These are phyloP conservation scores for Leishmania aethiopica DNA, from an alignment of 208 protist genomes.

Conservation along the genomic window DNA sequence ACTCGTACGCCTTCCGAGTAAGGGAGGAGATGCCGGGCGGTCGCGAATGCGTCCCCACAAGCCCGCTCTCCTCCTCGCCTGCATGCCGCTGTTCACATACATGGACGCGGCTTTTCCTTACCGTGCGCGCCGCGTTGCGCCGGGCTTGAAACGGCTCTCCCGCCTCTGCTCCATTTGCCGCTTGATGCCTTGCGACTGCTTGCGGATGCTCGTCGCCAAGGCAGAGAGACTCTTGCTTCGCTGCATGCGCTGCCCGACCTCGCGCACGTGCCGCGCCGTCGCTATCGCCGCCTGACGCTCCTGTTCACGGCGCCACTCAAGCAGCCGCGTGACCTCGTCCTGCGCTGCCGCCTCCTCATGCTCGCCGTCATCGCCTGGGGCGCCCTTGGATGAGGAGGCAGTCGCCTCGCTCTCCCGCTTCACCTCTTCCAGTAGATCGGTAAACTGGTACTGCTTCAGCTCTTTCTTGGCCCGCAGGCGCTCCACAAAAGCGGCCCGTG, in stretches of 20 bases:
- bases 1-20: no score
- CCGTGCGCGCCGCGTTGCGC: slow-evolving; percentile 50
- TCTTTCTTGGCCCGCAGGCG: slow-evolving; percentile 56
- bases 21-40: neutral
- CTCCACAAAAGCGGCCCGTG: slow-evolving; percentile 45
- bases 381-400: slow-evolving; percentile 20
- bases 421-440: slow-evolving; percentile 45
- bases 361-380: neutral
- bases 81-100: neutral
- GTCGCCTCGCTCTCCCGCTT: slow-evolving; percentile 1
- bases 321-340: slow-evolving; percentile 59
- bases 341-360: slow-evolving; percentile 15
- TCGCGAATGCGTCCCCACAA: neutral
- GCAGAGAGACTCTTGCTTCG: slow-evolving; percentile 78
- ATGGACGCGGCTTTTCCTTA: neutral
- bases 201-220: slow-evolving; percentile 76
- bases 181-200: slow-evolving; percentile 78
- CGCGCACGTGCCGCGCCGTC: slow-evolving; percentile 64
- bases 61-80: neutral
- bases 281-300: slow-evolving; percentile 38
- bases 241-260: slow-evolving; percentile 84
- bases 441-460: slow-evolving; percentile 68
- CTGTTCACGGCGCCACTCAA: slow-evolving; percentile 47
- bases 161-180: slow-evolving; percentile 61
- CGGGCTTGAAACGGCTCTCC: slow-evolving; percentile 81